Conservation (phyloP, 371 early-diverging fungal genomes). For the Mycotypha africana region DNA sequence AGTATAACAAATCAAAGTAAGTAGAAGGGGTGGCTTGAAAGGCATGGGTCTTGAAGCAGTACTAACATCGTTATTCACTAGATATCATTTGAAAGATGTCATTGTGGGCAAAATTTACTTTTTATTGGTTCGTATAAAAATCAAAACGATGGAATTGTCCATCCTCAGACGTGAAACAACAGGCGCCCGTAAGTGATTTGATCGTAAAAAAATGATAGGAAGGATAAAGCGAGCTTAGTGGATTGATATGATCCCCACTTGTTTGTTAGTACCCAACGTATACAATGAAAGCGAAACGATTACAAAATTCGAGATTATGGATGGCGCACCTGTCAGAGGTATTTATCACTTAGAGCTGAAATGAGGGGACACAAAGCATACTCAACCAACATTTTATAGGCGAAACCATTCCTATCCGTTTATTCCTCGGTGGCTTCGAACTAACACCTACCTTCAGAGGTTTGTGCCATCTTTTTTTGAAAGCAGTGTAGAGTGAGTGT, state of each 20-base stretch:
- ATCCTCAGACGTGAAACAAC: conserved; percentile 97
- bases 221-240: too few species aligned
- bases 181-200: conserved; percentile 63
- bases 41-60: too few species aligned
- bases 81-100: conserved; percentile 94
- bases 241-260: too few species aligned
- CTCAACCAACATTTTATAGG: conserved; percentile 17
- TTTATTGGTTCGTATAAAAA: conserved; percentile 97
- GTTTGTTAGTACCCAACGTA: conserved; percentile 75
- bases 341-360: neutral
- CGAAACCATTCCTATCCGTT: conserved; percentile 97
- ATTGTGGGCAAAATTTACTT: conserved; percentile 99
- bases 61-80: too few species aligned
- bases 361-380: neutral
- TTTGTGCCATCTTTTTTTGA: neutral
- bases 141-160: conserved; percentile 98
- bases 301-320: conserved; percentile 98
- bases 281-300: conserved; percentile 98
- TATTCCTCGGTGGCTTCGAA: conserved; percentile 95
- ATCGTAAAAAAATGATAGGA: neutral
- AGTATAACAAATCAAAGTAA: conserved; percentile 90
- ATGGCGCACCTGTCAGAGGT: conserved; percentile 96
- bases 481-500: neutral
- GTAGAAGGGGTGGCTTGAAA: too few species aligned
- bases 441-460: conserved; percentile 84